These are phyloP conservation scores for Mycena metata DNA, from an alignment of 768 basidiomycete species.

Conservation along the genomic window DNA sequence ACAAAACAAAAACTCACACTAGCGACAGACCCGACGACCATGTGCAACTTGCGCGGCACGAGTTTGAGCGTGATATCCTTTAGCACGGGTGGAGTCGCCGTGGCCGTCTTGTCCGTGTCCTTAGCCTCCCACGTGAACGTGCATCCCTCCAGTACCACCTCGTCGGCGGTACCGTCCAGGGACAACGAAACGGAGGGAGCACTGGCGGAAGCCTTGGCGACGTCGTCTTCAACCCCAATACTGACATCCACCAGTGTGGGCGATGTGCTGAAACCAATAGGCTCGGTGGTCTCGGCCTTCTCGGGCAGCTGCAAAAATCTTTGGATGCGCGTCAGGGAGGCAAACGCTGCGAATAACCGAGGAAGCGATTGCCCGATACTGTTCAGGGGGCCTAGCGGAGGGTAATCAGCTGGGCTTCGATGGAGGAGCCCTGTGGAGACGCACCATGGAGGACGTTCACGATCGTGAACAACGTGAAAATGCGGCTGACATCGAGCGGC, in stretches of 20 bases:
- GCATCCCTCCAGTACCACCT: conserved; percentile 25
- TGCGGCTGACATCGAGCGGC: conserved; percentile 19
- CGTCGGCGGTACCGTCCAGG: background rate
- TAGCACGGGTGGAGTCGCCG: background rate
- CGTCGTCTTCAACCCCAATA: background rate
- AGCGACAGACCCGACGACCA: conserved; percentile 33
- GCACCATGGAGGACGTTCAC: conserved; percentile 18
- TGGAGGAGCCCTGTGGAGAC: background rate
- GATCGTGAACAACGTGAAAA: conserved; percentile 27
- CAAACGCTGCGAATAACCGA: conserved; percentile 10
- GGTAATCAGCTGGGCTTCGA: background rate
- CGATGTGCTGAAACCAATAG: background rate
- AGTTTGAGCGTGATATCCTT: conserved; percentile 25
- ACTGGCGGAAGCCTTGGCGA: background rate
- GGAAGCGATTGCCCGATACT: conserved; percentile 22
- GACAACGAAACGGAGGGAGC: too few relatives aligned
- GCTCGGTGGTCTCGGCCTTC: background rate
- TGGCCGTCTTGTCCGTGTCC: background rate
- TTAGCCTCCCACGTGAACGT: conserved; percentile 31
- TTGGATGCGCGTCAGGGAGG: conserved; percentile 27
- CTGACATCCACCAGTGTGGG: conserved; percentile 15
- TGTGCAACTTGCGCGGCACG: conserved; percentile 19
- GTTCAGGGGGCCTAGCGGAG: conserved; percentile 14
- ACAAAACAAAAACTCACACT: conserved; percentile 10
- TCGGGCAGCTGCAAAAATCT: conserved; percentile 32